Evolutionary conservation across 2,329 filamentous ascomycete genomes (phyloP), one percentile per base, ranked within the genome.

Genomic region (Plenodomus biglobosus): DNA sequence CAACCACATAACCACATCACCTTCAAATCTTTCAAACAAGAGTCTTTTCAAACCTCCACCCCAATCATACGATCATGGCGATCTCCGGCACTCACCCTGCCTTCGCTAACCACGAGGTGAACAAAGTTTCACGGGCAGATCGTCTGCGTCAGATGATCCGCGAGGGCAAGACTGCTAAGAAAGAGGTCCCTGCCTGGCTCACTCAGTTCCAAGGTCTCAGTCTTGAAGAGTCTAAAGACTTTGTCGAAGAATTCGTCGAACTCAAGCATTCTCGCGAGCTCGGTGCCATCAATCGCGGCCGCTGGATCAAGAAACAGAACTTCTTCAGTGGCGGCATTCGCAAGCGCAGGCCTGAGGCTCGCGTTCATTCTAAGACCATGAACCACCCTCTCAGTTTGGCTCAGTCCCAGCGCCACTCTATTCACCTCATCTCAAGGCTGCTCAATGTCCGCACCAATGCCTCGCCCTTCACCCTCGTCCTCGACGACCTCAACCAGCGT

Each of bases 401-500:
- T 39, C 89, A 95, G 65, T 81, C 88, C 22, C 83, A 90, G 56
- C 92, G 90, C 17, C 91, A 96, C 72, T 92, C 91, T 68, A 75
- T 95, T 18, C 82, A 95, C 2, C 78, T 95, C 2, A 85, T 96
- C 46, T 88, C 91, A 55, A 92, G 90, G 66, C 77, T 96, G 1
- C 78, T 96, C 55, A 89, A 85, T 65, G 77, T 90, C 46, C 82
- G 90, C 53, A 88, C 94, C 70, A 85, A 84, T 47, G 85, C 87
- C 13, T 95, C 90, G 40, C 92, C 92, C 2, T 84, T 97, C 64
- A 96, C 92, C 0, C 77, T 97, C 20, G 74, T 96, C 2, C 78
- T 96, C 47, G 92, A 97, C 71, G 89, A 81, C 27, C 78, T 96
- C 22, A 90, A 95, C 73, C 91, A 96, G 73, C 84, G 85, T 20